A percentile compares a stretch with the other conserved stretches of the same genome.
Evolutionary conservation across 176 grass and related monocot genomes (phyloP).

Genomic region (Chloris gayana): DNA sequence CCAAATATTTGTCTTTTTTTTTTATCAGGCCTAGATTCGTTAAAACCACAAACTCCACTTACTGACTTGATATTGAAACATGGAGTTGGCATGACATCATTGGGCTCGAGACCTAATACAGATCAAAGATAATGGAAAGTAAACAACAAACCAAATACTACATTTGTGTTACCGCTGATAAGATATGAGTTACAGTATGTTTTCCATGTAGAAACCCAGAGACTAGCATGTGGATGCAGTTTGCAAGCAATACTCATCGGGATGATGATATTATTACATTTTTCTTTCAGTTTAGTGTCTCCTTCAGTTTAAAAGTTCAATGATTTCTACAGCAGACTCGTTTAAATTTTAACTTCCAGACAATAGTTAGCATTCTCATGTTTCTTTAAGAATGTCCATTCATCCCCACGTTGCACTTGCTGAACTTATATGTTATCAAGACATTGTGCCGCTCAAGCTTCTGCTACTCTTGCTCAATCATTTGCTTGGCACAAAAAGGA

Average conservation of each 20-base stretch:
- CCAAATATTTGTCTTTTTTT: not conserved
- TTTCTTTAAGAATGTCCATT: not conserved
- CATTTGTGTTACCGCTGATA: not conserved
- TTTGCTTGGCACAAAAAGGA: slow-evolving; percentile 2
- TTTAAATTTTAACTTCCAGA: slow-evolving; percentile 3
- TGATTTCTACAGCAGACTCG: not conserved
- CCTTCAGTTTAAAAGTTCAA: slow-evolving; percentile 18
- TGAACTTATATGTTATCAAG: not conserved
- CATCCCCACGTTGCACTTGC: not conserved
- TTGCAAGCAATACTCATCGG: not conserved
- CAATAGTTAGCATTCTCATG: not conserved
- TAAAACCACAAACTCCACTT: slow-evolving; percentile 12
- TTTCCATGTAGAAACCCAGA: not conserved
- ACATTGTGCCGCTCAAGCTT: not conserved
- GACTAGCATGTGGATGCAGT: slow-evolving; percentile 3
- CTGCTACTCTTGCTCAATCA: not conserved
- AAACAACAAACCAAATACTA: slow-evolving; percentile 11
- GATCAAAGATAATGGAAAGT: not conserved
- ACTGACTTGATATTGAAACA: not conserved
- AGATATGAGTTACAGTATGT: not conserved
- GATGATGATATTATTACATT: slow-evolving; percentile 7
- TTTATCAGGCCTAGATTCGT: slow-evolving; percentile 17
- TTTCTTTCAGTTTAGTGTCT: not conserved
- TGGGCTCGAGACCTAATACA: not conserved
- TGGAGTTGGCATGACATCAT: not conserved